Evolutionary conservation across 1,284 basidiomycete genomes (phyloP), one percentile per base, ranked within the genome.

Genomic region (Ustilago esculenta): DNA sequence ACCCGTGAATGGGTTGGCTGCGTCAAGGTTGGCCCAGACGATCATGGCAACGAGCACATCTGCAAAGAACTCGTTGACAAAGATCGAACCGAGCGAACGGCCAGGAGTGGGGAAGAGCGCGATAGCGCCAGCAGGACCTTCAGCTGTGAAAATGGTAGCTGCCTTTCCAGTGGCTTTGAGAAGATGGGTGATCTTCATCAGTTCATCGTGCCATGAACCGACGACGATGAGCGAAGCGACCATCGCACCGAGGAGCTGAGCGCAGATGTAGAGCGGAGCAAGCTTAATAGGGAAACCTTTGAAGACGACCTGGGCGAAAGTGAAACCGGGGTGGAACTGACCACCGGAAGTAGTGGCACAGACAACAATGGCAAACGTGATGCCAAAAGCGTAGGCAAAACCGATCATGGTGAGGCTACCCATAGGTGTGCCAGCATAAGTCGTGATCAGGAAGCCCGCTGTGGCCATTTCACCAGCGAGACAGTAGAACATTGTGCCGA

Each of bases 51-150:
- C 67, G 18, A 74, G 43, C 9, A 75, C 8, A 30, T 65, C 61
- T 39, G 60, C 73, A 45, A 76, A 60, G 55, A 76, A 75, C 40
- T 76, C 74, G 55, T 68, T 76, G 47, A 61, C 52, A 53, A 76
- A 75, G 47, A 74, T 69, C 20, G 52, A 45, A 17, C 73, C 69
- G 9, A 67, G 6, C 12, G 52, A 53, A 14, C 74, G 45, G n/a
- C 74, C 74, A 1, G 65, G 36, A 10, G 69, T 69, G 10, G 72
- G 64, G 72, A 75, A 76, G 4, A 76, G 58, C 4, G 74, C 74
- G 30, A 76, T 68, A 21, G 56, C 64, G 29, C 74, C 74, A 0
- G 72, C 74, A 5, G 74, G 74, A 2, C 74, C 74, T 18, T 55
- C 53, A n/a, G 72, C 59, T 6, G 58, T 54, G 63, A 73, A 76